Conservation (phyloP, 768 basidiomycete genomes). For the Termitomyces sp. region DNA sequence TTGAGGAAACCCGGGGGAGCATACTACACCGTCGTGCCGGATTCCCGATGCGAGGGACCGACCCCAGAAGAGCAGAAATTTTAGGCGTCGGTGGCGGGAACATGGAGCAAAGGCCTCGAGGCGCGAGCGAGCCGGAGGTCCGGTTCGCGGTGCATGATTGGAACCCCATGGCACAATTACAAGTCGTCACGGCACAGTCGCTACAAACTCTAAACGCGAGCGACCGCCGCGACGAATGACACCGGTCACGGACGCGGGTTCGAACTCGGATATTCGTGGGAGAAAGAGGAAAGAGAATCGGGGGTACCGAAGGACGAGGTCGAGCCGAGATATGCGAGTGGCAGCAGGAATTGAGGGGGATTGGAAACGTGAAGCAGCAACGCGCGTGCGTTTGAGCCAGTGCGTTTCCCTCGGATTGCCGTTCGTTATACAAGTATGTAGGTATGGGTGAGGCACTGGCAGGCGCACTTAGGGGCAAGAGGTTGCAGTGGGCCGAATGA, state of each 20-base stretch:
- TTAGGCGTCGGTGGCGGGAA: neutral
- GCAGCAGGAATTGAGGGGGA: neutral
- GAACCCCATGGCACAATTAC: neutral
- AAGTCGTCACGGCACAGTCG: neutral
- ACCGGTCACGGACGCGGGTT: neutral
- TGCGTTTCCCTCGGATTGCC: neutral
- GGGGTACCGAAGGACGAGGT: neutral
- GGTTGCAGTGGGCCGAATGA: neutral
- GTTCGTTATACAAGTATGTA: neutral
- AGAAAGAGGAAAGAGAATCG: neutral
- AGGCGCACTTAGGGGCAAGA: neutral
- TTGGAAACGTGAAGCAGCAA: neutral
- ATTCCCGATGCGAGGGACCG: neutral
- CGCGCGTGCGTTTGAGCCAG: neutral
- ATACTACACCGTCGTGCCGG: neutral
- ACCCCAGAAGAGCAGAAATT: neutral
- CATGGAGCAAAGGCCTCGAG: neutral
- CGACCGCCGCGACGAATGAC: neutral
- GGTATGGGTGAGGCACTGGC: neutral
- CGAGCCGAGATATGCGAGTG: neutral
- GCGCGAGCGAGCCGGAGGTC: neutral
- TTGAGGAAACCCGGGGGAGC: neutral
- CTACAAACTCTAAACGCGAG: neutral
- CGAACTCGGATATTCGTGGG: neutral
- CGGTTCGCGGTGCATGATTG: neutral